A percentile compares a stretch with the other conserved stretches of the same genome.
phyloP scores from a whole-genome alignment of 192 early-diverging fungal species.

The Backusella circina region DNA sequence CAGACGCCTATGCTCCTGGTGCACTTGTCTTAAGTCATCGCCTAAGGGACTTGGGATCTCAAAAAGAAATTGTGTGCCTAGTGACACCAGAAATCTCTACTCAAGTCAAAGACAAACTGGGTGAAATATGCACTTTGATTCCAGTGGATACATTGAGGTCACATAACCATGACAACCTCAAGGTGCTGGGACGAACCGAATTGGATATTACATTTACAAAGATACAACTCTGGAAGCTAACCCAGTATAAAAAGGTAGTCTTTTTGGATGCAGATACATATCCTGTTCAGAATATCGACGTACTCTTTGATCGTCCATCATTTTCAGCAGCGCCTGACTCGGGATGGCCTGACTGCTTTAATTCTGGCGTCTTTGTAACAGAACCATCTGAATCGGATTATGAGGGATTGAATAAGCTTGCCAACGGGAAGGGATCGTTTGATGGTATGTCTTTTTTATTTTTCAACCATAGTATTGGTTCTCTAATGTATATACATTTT shows the following conservation, averaged over 20 bases:
- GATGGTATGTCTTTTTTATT: slow-evolving; percentile 60
- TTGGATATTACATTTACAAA: slow-evolving; percentile 90
- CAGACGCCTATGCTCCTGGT: slow-evolving; percentile 82
- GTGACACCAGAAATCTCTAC: slow-evolving; percentile 60
- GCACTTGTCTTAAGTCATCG: slow-evolving; percentile 78
- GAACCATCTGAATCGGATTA: slow-evolving; percentile 53
- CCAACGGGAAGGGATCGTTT: slow-evolving; percentile 64
- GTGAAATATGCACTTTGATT: slow-evolving; percentile 71
- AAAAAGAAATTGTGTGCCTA: slow-evolving; percentile 62
- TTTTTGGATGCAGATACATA: slow-evolving; percentile 93
- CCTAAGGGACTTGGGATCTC: slow-evolving; percentile 61
- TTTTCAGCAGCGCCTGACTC: slow-evolving; percentile 90
- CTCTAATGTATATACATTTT: not conserved
- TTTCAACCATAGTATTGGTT: not conserved
- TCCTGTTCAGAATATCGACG: slow-evolving; percentile 76
- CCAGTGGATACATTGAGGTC: slow-evolving; percentile 64
- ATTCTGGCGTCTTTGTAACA: slow-evolving; percentile 90
- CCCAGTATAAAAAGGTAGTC: slow-evolving; percentile 61
- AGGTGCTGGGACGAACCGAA: slow-evolving; percentile 83
- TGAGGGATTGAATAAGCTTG: slow-evolving; percentile 46
- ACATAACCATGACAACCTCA: slow-evolving; percentile 51
- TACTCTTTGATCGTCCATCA: slow-evolving; percentile 64
- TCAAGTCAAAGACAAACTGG: slow-evolving; percentile 50
- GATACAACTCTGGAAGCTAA: slow-evolving; percentile 83
- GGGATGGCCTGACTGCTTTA: slow-evolving; percentile 98